Conservation (phyloP, 805 yeast species). For the Jamesozyma lodderae region DNA sequence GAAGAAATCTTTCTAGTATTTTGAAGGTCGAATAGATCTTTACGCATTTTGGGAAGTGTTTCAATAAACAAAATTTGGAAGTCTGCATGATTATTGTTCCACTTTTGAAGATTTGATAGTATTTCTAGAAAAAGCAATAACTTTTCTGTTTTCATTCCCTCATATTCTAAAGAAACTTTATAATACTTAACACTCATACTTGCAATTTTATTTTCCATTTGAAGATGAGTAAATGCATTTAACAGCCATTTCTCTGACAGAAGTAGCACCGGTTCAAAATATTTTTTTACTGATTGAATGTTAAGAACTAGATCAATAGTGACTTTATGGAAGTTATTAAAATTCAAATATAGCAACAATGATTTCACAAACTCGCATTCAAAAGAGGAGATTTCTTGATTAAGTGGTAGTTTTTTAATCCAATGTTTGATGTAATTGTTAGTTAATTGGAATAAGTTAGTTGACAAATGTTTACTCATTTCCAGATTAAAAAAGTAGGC, state of each 20-base stretch:
- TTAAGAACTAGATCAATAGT: constrained; percentile 8
- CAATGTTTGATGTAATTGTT: constrained; percentile 28
- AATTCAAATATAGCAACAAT: constrained; percentile 19
- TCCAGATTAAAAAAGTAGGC: constrained; percentile 30
- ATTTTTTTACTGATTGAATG: constrained; percentile 4
- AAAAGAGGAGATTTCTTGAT: constrained; percentile 11
- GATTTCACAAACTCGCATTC: constrained; percentile 19
- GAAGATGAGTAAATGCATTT: constrained; percentile 11
- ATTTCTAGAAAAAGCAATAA: constrained; percentile 7
- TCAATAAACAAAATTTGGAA: constrained; percentile 16
- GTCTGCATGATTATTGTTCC: constrained; percentile 9
- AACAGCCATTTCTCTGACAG: constrained; percentile 9
- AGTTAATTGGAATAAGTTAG: constrained; percentile 27
- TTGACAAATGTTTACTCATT: constrained; percentile 25
- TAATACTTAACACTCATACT: neutral
- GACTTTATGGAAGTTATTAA: constrained; percentile 21
- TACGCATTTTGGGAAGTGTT: constrained; percentile 10
- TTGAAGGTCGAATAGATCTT: constrained; percentile 20
- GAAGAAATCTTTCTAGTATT: constrained; percentile 16
- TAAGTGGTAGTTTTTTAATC: constrained; percentile 9
- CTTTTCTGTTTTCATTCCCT: constrained; percentile 9
- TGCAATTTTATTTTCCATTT: constrained; percentile 10
- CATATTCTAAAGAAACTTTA: constrained; percentile 2
- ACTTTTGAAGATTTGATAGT: constrained; percentile 3
- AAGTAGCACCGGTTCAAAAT: constrained; percentile 7